A percentile compares a stretch with the other conserved stretches of the same genome.
These are phyloP conservation scores for Trichoderma atrobrunneum DNA, from an alignment of 2,329 filamentous ascomycete genomes.

Conservation along the genomic window DNA sequence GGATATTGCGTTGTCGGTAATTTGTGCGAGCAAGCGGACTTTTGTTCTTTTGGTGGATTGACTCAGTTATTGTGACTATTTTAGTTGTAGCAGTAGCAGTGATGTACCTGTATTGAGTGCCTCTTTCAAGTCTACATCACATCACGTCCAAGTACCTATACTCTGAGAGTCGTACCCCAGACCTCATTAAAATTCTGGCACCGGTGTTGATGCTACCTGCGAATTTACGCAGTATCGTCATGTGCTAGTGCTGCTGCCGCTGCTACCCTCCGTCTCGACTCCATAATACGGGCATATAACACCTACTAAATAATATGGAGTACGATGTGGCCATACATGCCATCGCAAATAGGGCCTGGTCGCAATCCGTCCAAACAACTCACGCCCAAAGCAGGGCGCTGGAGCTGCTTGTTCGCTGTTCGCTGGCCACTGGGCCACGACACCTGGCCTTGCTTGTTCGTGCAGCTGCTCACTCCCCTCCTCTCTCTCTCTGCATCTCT, in stretches of 20 bases:
- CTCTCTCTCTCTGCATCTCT: background rate
- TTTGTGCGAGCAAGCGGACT: background rate
- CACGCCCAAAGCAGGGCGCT: slow-evolving; percentile 12
- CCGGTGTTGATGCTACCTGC: background rate
- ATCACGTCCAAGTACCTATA: background rate
- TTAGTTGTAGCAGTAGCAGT: background rate
- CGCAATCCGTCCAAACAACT: background rate
- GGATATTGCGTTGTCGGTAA: background rate
- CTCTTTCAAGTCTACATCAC: background rate
- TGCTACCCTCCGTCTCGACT: background rate
- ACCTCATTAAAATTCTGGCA: background rate
- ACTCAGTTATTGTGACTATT: background rate
- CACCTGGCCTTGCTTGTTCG: slow-evolving; percentile 1
- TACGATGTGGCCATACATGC: background rate
- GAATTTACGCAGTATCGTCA: background rate
- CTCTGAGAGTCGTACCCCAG: background rate
- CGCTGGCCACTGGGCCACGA: slow-evolving; percentile 15
- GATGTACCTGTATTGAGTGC: background rate
- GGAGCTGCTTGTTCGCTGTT: slow-evolving; percentile 3
- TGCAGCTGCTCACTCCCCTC: slow-evolving; percentile 16
- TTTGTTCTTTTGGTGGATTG: background rate
- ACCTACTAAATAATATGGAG: background rate
- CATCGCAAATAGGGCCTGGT: background rate
- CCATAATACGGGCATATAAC: background rate
- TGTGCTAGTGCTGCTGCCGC: background rate